These are phyloP conservation scores for Luvunga scandens DNA, from an alignment of 345 rosid species.

Conservation along the genomic window DNA sequence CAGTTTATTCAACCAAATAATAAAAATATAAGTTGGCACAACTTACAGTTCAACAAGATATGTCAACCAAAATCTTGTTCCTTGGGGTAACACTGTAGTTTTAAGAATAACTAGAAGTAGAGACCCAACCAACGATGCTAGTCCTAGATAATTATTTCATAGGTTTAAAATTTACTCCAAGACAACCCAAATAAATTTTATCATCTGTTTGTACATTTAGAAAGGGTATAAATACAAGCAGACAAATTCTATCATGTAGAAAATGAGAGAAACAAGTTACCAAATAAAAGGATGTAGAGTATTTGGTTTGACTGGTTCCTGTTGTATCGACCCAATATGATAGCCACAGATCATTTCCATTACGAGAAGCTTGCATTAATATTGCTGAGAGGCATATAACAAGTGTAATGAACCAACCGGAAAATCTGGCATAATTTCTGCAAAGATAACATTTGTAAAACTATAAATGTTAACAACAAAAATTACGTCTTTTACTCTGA, in stretches of 20 bases:
- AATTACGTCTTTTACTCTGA: background rate
- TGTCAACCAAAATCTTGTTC: background rate
- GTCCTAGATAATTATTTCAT: background rate
- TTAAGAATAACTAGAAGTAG: background rate
- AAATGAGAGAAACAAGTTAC: constrained; percentile 30
- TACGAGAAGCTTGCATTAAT: constrained; percentile 93
- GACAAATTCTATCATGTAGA: background rate
- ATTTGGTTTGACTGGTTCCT: constrained; percentile 37
- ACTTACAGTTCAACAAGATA: background rate
- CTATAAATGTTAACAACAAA: background rate
- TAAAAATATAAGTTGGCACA: background rate
- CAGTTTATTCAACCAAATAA: background rate
- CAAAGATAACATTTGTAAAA: constrained; percentile 11
- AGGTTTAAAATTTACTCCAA: background rate
- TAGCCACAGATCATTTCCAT: constrained; percentile 91
- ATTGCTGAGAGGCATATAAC: constrained; percentile 69
- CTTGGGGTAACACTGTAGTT: background rate
- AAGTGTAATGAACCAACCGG: constrained; percentile 67
- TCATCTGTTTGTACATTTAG: background rate
- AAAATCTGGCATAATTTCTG: constrained; percentile 80
- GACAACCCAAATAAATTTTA: background rate
- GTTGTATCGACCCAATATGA: constrained; percentile 89
- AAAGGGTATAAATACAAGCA: background rate
- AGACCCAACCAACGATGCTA: background rate
- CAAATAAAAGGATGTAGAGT: constrained; percentile 79